These are phyloP conservation scores for Betula pendula DNA, from an alignment of 306 rosid species.

Conservation along the genomic window DNA sequence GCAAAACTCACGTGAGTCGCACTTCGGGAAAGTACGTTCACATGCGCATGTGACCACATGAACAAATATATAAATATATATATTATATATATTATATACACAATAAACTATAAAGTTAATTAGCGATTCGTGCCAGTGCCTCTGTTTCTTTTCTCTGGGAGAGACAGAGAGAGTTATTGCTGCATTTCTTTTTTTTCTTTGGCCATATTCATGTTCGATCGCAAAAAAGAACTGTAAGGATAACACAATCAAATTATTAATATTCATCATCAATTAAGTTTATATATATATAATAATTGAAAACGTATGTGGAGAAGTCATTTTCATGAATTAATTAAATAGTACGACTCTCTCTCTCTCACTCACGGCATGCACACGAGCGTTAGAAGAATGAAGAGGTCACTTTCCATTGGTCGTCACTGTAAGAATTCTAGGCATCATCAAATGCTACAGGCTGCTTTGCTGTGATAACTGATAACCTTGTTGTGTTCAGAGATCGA, in stretches of 20 bases:
- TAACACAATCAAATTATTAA: not conserved
- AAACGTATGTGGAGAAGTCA: constrained; percentile 14
- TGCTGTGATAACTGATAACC: constrained; percentile 20
- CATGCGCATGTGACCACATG: constrained; percentile 67
- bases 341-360: not conserved
- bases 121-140: constrained; percentile 56
- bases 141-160: constrained; percentile 5
- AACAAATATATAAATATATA: constrained; percentile 48
- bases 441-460: constrained; percentile 25
- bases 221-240: too few relatives aligned
- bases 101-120: constrained; percentile 67
- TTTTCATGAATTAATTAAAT: not conserved
- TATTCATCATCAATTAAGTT: not conserved
- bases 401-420: constrained; percentile 35
- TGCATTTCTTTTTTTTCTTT: not conserved
- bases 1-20: constrained; percentile 87
- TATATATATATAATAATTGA: not conserved
- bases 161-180: constrained; percentile 28
- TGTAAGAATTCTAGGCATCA: constrained; percentile 31
- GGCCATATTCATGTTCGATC: constrained; percentile 22
- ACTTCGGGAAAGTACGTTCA: constrained; percentile 96
- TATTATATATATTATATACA: too few relatives aligned
- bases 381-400: constrained; percentile 35
- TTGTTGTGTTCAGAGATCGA: constrained; percentile 29
- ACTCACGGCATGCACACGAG: not conserved